Evolutionary conservation across 2,329 filamentous ascomycete species (phyloP).

Genomic region (Hypocrella siamensis): DNA sequence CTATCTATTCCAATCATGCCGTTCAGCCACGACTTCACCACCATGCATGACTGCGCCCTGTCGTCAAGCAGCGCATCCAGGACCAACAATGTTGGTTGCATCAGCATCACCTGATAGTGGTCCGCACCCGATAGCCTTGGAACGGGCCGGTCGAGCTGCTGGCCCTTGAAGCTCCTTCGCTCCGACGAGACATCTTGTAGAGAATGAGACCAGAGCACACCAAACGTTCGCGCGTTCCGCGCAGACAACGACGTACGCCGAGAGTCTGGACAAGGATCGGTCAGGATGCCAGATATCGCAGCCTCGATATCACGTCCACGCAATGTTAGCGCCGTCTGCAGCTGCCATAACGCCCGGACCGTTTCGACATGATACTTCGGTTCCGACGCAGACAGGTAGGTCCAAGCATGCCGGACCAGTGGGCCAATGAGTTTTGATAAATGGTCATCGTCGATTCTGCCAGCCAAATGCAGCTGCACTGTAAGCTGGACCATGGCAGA

Average conservation of each 20-base stretch:
- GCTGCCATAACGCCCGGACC: constrained; percentile 69
- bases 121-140: constrained; percentile 37
- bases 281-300: constrained; percentile 54
- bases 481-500: constrained; percentile 42
- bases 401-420: constrained; percentile 62
- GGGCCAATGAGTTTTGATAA: constrained; percentile 48
- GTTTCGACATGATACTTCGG: constrained; percentile 94
- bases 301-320: constrained; percentile 65
- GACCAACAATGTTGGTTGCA: constrained; percentile 65
- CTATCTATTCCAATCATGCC: constrained; percentile 47
- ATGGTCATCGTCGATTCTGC: constrained; percentile 34
- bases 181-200: constrained; percentile 43
- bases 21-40: constrained; percentile 68
- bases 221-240: constrained; percentile 54
- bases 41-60: constrained; percentile 57
- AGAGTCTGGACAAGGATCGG: background rate
- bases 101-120: constrained; percentile 58
- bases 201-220: constrained; percentile 70
- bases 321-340: constrained; percentile 57
- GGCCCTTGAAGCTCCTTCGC: constrained; percentile 31
- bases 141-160: constrained; percentile 16
- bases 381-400: constrained; percentile 61
- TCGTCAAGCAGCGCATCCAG: constrained; percentile 65
- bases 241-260: constrained; percentile 14
- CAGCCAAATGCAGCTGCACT: constrained; percentile 37